phyloP scores from a whole-genome alignment of 805 yeast species.

The Spathaspora gorwiae region DNA sequence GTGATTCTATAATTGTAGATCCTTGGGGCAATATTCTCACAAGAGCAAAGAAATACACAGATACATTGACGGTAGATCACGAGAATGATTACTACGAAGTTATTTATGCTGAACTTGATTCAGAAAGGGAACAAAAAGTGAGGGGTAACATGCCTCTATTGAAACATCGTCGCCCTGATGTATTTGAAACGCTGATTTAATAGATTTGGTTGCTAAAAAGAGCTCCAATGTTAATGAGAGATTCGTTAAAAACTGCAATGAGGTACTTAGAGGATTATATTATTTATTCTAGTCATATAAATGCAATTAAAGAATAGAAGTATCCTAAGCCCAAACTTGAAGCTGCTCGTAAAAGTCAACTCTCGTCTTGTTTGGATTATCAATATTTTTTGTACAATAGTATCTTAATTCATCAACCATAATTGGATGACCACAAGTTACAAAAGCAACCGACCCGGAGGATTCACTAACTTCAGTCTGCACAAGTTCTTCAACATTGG shows the following conservation, averaged over 20 bases:
- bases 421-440: slow-evolving; percentile 61
- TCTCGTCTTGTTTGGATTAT: slow-evolving; percentile 35
- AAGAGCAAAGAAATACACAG: slow-evolving; percentile 31
- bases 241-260: no score
- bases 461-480: slow-evolving; percentile 17
- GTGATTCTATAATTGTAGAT: slow-evolving; percentile 80
- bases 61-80: slow-evolving; percentile 17
- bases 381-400: slow-evolving; percentile 39
- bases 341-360: slow-evolving; percentile 73
- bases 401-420: slow-evolving; percentile 56
- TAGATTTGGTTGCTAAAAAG: no score
- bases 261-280: no score
- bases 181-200: slow-evolving; percentile 17
- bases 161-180: slow-evolving; percentile 65
- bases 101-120: slow-evolving; percentile 65
- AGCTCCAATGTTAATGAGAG: no score
- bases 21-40: slow-evolving; percentile 87
- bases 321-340: slow-evolving; percentile 51
- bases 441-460: slow-evolving; percentile 43
- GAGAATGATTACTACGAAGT: slow-evolving; percentile 38
- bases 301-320: background rate
- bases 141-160: slow-evolving; percentile 74
- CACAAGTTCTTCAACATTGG: slow-evolving; percentile 17
- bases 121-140: slow-evolving; percentile 42
- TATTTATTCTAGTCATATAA: no score